Base-by-base conservation (phyloP, 1,284 basidiomycete species). In the Entoloma clypeatum region DNA sequence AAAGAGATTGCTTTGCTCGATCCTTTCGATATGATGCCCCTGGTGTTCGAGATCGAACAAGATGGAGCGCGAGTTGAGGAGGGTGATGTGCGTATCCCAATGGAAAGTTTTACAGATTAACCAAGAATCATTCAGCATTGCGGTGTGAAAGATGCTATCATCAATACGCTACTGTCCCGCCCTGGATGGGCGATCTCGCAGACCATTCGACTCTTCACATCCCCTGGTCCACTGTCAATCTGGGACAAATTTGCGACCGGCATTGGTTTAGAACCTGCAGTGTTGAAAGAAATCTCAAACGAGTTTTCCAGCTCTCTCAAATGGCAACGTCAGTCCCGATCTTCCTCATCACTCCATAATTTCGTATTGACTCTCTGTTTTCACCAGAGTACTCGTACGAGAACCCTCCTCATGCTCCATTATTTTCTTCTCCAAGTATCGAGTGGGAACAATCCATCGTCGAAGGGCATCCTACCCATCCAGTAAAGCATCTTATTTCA, bases 361-460 rank as follows among this genome's bases (percentile, higher is more conserved):
- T 14, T 19, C 24, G 13, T n/a, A 24, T 48, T 55, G 24, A 56
- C 43, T 19, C 28, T 7, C 26, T 36, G 27, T 31, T n/a, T 35
- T 8, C 3, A n/a, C 7, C 29, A 72, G 69, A 62, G 22, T 61
- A 72, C 55, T 68, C 72, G 1, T 75, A 71, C 39, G 63, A 69
- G 35, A 50, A 72, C 30, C 72, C 72, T 10, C 70, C 70, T 1
- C 48, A 38, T 27, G 62, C 66, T 3, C 72, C 74, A 1, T 50
- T 56, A 6, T 68, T 72, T 28, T 43, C 53, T 4, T 70, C 67
- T 25, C 51, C 69, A 1, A 75, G 72, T 41, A 70, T 77, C 21
- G 66, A 61, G 18, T 76, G 74, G 74, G 74, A 77, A 40, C 73
- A 77, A 49, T 75, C 72, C 3, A 74, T 75, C 28, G 68, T 75